Base-by-base conservation (phyloP, 768 basidiomycete species). In the Tubosaeta sp. region DNA sequence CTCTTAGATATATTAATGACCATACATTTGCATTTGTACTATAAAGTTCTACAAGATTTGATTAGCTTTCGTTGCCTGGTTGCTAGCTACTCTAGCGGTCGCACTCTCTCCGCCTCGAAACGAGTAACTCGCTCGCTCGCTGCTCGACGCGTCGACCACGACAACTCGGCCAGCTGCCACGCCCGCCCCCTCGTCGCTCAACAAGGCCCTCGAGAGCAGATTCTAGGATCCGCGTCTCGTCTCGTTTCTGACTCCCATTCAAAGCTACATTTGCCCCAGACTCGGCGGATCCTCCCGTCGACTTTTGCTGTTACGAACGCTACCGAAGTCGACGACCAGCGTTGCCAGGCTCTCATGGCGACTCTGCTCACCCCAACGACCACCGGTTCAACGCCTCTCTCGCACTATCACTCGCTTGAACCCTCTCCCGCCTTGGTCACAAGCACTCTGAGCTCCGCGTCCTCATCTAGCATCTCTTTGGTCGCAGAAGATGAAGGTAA, bases 401-500 rank as follows among this genome's bases (percentile, higher is more conserved):
- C 67, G 1, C 58, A 60, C 13, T 69, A 69, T 58, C 67, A 67
- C 46, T 70, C 67, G 7, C 67, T 69, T 51, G 55, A 48, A 10
- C 64, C 68, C 5, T 68, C 67, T 6, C 67, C 67, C 13, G 55
- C 60, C 18, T 21, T 49, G 47, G 47, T 32, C 48, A 53, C 56
- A 19, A 56, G 54, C 44, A 18, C 51, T 12, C 64, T 68, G 16
- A 55, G 64, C 43, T 58, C 56, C 25, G 59, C 58, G 16, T 74
- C 73, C 4, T 63, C 85, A 8, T 84, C 84, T 30, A 77, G 73
- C 49, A 51, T 71, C 30, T 83, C 84, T 22, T 69, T 83, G 56
- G 72, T 75, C 68, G 66, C 66, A 52, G 79, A 73, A 49, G 85
- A 88, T 64, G 83, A 87, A 73, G 87, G 87, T 84, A 59, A 54